Conservation (phyloP, 164 flowering plant species). For the Berberis vulgaris region DNA sequence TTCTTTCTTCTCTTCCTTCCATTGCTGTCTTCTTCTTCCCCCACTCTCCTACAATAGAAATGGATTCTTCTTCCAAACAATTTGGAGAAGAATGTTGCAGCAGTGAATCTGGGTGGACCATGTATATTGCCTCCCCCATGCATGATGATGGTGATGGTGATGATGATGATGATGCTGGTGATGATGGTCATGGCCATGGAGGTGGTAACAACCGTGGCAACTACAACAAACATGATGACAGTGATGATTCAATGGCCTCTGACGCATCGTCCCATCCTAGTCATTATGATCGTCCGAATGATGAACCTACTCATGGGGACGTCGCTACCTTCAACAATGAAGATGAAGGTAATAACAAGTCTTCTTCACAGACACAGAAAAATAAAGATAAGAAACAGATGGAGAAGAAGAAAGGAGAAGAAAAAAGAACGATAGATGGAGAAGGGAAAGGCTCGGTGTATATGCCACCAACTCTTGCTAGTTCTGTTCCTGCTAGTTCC, state of each 20-base stretch:
- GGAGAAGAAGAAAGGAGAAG: conserved; percentile 22
- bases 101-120: conserved; percentile 92
- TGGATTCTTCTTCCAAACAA: conserved; percentile 38
- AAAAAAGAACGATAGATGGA: conserved; percentile 2
- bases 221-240: conserved; percentile 10
- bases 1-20: conserved; percentile 1
- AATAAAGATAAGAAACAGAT: conserved; percentile 18
- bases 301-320: background rate
- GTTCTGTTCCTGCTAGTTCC: conserved; percentile 14
- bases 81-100: conserved; percentile 33
- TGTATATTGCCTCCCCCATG: conserved; percentile 55
- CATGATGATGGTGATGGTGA: conserved; percentile 26
- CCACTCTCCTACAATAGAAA: conserved; percentile 10
- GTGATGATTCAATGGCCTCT: conserved; percentile 84
- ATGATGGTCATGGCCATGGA: conserved; percentile 7
- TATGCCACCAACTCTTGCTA: conserved; percentile 1
- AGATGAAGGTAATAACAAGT: conserved; percentile 10
- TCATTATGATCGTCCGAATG: conserved; percentile 14
- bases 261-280: conserved; percentile 80
- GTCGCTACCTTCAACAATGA: conserved; percentile 8
- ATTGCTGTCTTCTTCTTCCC: background rate
- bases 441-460: background rate
- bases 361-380: conserved; percentile 6
- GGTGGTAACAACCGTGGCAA: background rate
- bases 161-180: conserved; percentile 19